Percentiles rank a stretch among this genome's conserved stretches.
These are phyloP conservation scores for Fusarium decemcellulare DNA, from an alignment of 2,329 filamentous ascomycete species.

Conservation along the genomic window DNA sequence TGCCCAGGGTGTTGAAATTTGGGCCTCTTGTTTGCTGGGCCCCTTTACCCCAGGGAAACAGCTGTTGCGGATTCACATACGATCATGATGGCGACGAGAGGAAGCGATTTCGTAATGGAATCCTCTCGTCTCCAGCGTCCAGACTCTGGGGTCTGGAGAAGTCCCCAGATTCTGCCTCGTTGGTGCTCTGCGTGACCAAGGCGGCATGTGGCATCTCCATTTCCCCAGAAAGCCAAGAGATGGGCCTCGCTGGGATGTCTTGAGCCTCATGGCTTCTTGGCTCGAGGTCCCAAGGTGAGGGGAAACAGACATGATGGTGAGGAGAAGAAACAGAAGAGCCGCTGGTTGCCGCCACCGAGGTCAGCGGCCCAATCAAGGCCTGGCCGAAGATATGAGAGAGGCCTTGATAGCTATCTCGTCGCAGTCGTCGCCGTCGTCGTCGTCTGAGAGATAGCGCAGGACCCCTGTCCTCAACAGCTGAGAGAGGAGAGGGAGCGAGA, in stretches of 20 bases:
- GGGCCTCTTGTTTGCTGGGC: constrained; percentile 6
- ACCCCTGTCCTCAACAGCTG: constrained; percentile 7
- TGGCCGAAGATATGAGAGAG: constrained; percentile 33
- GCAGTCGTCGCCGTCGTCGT: not conserved
- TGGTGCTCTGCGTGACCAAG: constrained; percentile 26
- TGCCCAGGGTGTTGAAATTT: constrained; percentile 27
- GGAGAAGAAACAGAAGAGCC: not conserved
- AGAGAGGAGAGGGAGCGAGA: constrained; percentile 1
- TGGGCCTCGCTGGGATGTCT: not conserved
- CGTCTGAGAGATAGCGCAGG: constrained; percentile 25
- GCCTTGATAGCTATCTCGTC: not conserved
- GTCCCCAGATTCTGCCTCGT: constrained; percentile 24
- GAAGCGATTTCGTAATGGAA: constrained; percentile 43
- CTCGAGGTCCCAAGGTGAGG: constrained; percentile 19
- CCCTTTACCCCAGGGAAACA: constrained; percentile 31
- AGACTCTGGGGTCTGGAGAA: constrained; percentile 38
- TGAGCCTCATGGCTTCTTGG: constrained; percentile 24
- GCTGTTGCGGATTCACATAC: not conserved
- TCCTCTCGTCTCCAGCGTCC: constrained; percentile 23
- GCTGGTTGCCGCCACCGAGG: constrained; percentile 20
- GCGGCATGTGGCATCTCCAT: constrained; percentile 24
- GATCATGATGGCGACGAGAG: constrained; percentile 18
- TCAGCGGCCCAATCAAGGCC: constrained; percentile 40
- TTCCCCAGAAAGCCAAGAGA: constrained; percentile 41
- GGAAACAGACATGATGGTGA: constrained; percentile 22